A percentile compares a stretch with the other conserved stretches of the same genome.
These are phyloP conservation scores for Cylindrodendrum hubeiense DNA, from an alignment of 2,329 filamentous ascomycete species.

Conservation along the genomic window DNA sequence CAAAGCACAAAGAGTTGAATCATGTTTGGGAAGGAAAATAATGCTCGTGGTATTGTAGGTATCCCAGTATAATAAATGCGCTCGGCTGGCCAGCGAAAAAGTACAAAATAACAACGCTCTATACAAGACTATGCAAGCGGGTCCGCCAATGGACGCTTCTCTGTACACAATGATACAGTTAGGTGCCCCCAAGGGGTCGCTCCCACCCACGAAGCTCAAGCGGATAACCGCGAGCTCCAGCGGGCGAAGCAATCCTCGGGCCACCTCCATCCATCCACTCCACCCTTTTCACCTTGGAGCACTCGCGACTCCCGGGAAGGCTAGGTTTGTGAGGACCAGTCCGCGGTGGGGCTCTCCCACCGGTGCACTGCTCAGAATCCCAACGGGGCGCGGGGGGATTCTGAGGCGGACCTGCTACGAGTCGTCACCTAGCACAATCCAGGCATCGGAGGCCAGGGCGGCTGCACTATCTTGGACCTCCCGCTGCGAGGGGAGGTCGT, in stretches of 20 bases:
- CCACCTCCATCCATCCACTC: conserved; percentile 4
- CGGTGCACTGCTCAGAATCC: conserved; percentile 43
- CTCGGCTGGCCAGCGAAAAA: conserved; percentile 23
- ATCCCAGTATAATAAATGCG: conserved; percentile 4
- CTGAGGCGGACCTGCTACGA: conserved; percentile 58
- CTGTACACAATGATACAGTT: conserved; percentile 16
- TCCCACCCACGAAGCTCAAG: conserved; percentile 41
- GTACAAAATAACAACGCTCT: conserved; percentile 31
- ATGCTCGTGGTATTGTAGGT: not conserved
- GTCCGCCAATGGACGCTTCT: conserved; percentile 20
- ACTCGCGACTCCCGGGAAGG: conserved; percentile 27
- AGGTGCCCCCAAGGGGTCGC: not conserved
- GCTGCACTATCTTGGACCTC: conserved; percentile 47
- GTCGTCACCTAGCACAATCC: conserved; percentile 61
- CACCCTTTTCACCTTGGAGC: conserved; percentile 27
- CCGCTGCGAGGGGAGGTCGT: conserved; percentile 47
- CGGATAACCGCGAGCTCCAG: conserved; percentile 43
- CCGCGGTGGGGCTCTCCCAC: conserved; percentile 49
- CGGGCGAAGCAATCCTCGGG: not conserved
- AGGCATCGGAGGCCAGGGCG: conserved; percentile 49
- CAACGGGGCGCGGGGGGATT: conserved; percentile 44
- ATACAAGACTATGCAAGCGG: conserved; percentile 40
- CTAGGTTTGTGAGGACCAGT: conserved; percentile 53
- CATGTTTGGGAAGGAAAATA: not conserved
- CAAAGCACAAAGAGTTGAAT: not conserved